Conservation (phyloP, 164 flowering plant genomes). For the Warburgia ugandensis region DNA sequence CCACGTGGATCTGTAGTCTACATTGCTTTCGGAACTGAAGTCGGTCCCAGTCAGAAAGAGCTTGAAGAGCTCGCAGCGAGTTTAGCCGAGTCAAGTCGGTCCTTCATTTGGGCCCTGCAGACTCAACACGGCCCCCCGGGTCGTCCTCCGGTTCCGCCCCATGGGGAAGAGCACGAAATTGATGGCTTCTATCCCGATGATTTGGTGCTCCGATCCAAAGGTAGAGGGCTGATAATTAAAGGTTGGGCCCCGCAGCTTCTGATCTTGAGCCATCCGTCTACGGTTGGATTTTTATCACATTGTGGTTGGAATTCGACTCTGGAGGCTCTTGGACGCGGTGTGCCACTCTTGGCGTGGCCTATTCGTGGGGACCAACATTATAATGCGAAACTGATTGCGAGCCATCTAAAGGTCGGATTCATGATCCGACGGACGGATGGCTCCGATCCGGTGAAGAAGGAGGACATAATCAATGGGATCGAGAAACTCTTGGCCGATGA, state of each 20-base stretch:
- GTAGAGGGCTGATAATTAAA: slow-evolving; percentile 40
- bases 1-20: slow-evolving; percentile 35
- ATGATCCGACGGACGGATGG: slow-evolving; percentile 16
- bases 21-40: slow-evolving; percentile 38
- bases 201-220: slow-evolving; percentile 24
- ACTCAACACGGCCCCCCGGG: slow-evolving; percentile 10
- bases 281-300: slow-evolving; percentile 51
- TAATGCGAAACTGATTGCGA: slow-evolving; percentile 41
- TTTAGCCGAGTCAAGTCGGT: slow-evolving; percentile 20
- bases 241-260: slow-evolving; percentile 79
- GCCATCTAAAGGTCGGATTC: slow-evolving; percentile 36
- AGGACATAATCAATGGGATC: slow-evolving; percentile 36
- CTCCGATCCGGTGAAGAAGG: slow-evolving; percentile 20
- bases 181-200: slow-evolving; percentile 25
- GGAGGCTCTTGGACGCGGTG: slow-evolving; percentile 54
- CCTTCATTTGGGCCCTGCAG: slow-evolving; percentile 55
- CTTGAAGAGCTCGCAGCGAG: slow-evolving; percentile 22
- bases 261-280: slow-evolving; percentile 61
- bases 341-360: slow-evolving; percentile 64
- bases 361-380: slow-evolving; percentile 56
- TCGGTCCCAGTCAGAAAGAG: slow-evolving; percentile 26
- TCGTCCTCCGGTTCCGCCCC: slow-evolving; percentile 4
- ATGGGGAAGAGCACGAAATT: neutral
- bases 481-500: slow-evolving; percentile 36
- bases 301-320: slow-evolving; percentile 71